phyloP scores from a whole-genome alignment of 768 basidiomycete species.

The Trametopsis cervina region DNA sequence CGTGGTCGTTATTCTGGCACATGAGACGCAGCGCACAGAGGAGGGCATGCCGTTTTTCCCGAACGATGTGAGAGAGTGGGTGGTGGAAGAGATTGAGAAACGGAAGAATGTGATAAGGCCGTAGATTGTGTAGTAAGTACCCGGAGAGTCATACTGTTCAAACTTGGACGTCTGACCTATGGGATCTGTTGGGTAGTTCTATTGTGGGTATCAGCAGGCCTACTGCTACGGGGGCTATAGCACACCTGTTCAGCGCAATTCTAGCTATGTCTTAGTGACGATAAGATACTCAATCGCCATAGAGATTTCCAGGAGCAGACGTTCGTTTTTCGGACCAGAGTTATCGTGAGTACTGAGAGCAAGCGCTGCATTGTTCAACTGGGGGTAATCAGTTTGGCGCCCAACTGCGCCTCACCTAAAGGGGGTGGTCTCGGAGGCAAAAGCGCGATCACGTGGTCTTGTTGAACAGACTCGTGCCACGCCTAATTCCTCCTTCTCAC shows the following conservation, averaged over 20 bases:
- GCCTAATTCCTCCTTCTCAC: neutral
- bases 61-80: constrained; percentile 1
- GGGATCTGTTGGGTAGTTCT: neutral
- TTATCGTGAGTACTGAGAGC: neutral
- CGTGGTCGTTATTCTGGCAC: constrained; percentile 4
- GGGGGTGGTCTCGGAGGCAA: constrained; percentile 5
- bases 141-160: neutral
- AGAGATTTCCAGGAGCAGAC: too few relatives aligned
- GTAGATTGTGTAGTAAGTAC: neutral
- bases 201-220: neutral
- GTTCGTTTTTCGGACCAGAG: neutral
- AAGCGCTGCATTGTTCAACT: neutral
- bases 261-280: neutral
- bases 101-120: neutral
- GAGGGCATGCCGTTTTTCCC: constrained; percentile 5
- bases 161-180: neutral
- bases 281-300: neutral
- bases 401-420: neutral
- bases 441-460: constrained; percentile 9
- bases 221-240: neutral
- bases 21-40: constrained; percentile 2
- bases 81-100: neutral
- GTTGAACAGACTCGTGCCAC: constrained; percentile 7
- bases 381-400: neutral
- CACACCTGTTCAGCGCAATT: neutral